These are phyloP conservation scores for Ceratocystis ficicola DNA, from an alignment of 2,329 filamentous ascomycete genomes.

Conservation along the genomic window DNA sequence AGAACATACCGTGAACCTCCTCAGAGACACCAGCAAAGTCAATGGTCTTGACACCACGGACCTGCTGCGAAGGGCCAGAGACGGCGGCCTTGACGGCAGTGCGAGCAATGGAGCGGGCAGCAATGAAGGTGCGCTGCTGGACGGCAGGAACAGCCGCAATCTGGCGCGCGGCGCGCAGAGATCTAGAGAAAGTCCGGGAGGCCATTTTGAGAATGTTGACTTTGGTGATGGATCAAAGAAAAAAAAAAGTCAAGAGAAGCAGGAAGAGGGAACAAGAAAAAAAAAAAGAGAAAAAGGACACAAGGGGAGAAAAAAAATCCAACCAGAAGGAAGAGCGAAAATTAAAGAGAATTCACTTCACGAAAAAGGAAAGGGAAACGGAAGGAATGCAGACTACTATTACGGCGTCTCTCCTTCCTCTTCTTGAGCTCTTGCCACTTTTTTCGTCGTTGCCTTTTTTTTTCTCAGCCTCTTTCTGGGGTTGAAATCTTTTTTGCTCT, in stretches of 20 bases:
- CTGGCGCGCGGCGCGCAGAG: constrained; percentile 53
- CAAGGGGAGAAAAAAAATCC: constrained; percentile 16
- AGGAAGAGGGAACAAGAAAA: constrained; percentile 15
- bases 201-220: constrained; percentile 46
- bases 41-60: constrained; percentile 92
- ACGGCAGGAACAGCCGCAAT: constrained; percentile 44
- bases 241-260: constrained; percentile 10
- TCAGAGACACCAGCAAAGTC: constrained; percentile 96
- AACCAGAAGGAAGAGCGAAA: constrained; percentile 11
- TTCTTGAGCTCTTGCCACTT: constrained; percentile 10
- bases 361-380: constrained; percentile 10
- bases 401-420: constrained; percentile 5
- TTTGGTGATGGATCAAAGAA: constrained; percentile 24
- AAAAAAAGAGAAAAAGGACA: constrained; percentile 14
- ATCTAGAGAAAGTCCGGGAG: constrained; percentile 60
- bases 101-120: constrained; percentile 45
- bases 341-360: constrained; percentile 13
- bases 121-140: constrained; percentile 52
- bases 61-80: constrained; percentile 49
- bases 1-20: constrained; percentile 69
- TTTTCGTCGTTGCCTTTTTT: constrained; percentile 10
- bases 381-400: neutral
- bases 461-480: constrained; percentile 18
- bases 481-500: constrained; percentile 8
- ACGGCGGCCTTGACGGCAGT: constrained; percentile 42